A percentile compares a stretch with the other conserved stretches of the same genome.
These are phyloP conservation scores for Talaromyces verruculosus DNA, from an alignment of 2,329 filamentous ascomycete genomes.

Conservation along the genomic window DNA sequence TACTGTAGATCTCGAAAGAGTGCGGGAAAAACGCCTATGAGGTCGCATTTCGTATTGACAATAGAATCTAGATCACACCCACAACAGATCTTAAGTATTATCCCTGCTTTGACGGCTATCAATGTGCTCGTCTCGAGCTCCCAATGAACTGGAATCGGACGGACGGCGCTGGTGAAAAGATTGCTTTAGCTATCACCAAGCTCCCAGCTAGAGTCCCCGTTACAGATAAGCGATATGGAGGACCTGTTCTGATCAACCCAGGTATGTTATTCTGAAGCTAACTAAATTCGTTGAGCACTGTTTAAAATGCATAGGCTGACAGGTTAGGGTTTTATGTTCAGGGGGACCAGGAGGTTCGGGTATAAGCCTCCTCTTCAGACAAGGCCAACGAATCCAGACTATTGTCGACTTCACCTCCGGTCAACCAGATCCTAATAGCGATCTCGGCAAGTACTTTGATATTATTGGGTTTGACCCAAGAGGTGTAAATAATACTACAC, in stretches of 20 bases:
- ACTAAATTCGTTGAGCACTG: too few species aligned
- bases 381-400: slow-evolving; percentile 33
- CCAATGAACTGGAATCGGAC: slow-evolving; percentile 21
- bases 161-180: slow-evolving; percentile 15
- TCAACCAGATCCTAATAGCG: slow-evolving; percentile 20
- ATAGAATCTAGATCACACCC: slow-evolving; percentile 3
- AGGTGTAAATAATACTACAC: slow-evolving; percentile 33
- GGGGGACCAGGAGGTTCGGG: slow-evolving; percentile 17
- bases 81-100: background rate
- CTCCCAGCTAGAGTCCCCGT: slow-evolving; percentile 19
- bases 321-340: background rate
- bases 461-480: slow-evolving; percentile 38
- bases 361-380: slow-evolving; percentile 24
- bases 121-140: slow-evolving; percentile 19
- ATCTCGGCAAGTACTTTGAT: slow-evolving; percentile 33
- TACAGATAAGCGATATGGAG: slow-evolving; percentile 38
- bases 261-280: slow-evolving; percentile 26
- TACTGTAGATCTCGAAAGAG: background rate
- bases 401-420: slow-evolving; percentile 28
- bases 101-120: slow-evolving; percentile 6
- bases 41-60: background rate
- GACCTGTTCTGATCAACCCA: slow-evolving; percentile 45
- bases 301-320: background rate
- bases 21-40: background rate
- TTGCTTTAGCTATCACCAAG: slow-evolving; percentile 15